Evolutionary conservation across 139 green algal species (phyloP), one percentile per base, ranked within the genome.

Genomic region (Auxenochlorella pyrenoidosa): DNA sequence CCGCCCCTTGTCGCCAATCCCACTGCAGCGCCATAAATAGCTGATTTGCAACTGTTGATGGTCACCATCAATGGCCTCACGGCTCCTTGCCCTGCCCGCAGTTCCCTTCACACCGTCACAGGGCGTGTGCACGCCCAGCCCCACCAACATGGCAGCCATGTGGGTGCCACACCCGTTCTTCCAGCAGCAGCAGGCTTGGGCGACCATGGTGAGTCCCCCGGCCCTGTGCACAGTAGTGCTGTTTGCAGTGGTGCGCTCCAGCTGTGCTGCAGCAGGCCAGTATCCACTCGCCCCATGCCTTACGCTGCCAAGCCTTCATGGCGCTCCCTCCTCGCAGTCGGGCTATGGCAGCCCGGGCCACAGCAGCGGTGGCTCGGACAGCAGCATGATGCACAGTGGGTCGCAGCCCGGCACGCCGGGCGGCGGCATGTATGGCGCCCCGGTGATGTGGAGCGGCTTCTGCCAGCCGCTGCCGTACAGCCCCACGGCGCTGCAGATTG

Each of bases 71-170:
- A 3, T 47, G 47, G n/a, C n/a, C 47, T 58, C 47, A 58, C 47
- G 12, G 47, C 12, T 8, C 66, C n/a, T 16, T 41, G 32, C 30
- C 30, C 10, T 30, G 40, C 71, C 34, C 54, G n/a, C 90, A 93
- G 91, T 93, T 30, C 87, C 89, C 24, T 93, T 93, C 83, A 93
- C 91, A 3, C 91, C 91, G 13, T 90, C 76, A 12, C 89, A 93
- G 78, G 91, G 91, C 5, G 84, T 93, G 58, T 92, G 91, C 47
- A 93, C 91, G 3, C 91, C 91, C 10, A 93, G 86, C 68, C 91
- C 91, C 28, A 91, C 83, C 22, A 91, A 93, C 76, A 88, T 91
- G 75, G 87, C 90, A 2, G 84, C 88, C n/a, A 65, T 90, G 75
- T 89, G 87, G 75, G 54, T 76, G 76, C 34, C 44, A 32, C 70